Percentiles rank a stretch among this genome's conserved stretches.
Conservation (phyloP, 2,329 filamentous ascomycete species). For the Talaromyces sp. region DNA sequence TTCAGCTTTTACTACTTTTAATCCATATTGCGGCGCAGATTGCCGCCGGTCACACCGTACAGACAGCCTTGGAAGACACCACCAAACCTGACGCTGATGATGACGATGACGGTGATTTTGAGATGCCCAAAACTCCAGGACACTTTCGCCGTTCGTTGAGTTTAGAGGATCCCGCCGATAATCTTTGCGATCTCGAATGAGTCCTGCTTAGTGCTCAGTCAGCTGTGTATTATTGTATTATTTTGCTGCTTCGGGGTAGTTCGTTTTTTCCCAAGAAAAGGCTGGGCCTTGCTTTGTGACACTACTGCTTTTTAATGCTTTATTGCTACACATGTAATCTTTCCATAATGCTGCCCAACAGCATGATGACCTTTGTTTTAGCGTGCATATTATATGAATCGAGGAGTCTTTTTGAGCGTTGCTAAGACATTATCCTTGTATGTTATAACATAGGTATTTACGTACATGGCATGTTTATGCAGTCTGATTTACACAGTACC, state of each 20-base stretch:
- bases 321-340: background rate
- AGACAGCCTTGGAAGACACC: conserved; percentile 13
- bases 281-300: background rate
- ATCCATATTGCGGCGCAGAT: conserved; percentile 76
- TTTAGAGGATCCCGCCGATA: conserved; percentile 1
- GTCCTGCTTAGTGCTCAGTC: background rate
- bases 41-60: conserved; percentile 35
- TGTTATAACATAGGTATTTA: background rate
- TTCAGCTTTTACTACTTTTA: conserved; percentile 72
- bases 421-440: background rate
- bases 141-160: conserved; percentile 1
- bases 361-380: conserved; percentile 3
- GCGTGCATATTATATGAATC: conserved; percentile 2
- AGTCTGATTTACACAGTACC: background rate
- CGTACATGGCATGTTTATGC: no score
- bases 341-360: background rate
- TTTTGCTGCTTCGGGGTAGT: background rate
- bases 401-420: background rate
- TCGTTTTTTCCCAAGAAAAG: background rate
- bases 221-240: background rate
- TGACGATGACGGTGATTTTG: conserved; percentile 33
- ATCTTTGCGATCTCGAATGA: conserved; percentile 8
- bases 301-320: background rate
- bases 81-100: conserved; percentile 12
- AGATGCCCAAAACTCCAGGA: conserved; percentile 31